Evolutionary conservation across 2,329 filamentous ascomycete genomes (phyloP).

Genomic region (Hirsutella rhossiliensis): DNA sequence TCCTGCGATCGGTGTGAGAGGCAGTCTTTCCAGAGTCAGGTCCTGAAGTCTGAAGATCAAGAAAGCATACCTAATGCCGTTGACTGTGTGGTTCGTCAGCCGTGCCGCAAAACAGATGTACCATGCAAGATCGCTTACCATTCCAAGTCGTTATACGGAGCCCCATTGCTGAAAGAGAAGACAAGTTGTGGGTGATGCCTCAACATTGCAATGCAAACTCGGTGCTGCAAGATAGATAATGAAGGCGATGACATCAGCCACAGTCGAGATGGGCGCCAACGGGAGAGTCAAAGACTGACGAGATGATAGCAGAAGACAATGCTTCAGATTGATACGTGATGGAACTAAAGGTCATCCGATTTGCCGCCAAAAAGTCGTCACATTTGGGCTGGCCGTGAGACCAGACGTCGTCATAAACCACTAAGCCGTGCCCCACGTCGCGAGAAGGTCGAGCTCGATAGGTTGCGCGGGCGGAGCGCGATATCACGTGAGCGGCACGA

Average conservation of each 20-base stretch:
- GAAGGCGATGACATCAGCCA: neutral
- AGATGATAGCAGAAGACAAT: too few species aligned
- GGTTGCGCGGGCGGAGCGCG: conserved; percentile 12
- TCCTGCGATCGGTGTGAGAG: conserved; percentile 31
- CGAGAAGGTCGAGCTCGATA: neutral
- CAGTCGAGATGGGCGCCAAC: too few species aligned
- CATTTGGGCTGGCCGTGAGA: too few species aligned
- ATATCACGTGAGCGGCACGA: conserved; percentile 14
- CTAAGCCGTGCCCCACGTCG: neutral
- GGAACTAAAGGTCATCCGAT: too few species aligned
- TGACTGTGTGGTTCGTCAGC: conserved; percentile 38
- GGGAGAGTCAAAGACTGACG: too few species aligned
- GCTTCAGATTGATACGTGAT: too few species aligned
- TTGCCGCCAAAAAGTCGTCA: too few species aligned
- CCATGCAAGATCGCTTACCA: conserved; percentile 32
- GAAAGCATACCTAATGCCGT: conserved; percentile 54
- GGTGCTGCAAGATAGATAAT: too few species aligned
- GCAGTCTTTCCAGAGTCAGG: neutral
- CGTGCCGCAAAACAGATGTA: neutral
- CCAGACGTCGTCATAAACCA: neutral
- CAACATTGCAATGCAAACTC: too few species aligned
- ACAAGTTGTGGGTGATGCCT: too few species aligned
- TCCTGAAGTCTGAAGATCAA: neutral
- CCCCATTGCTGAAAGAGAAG: conserved; percentile 38
- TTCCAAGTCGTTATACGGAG: conserved; percentile 83